Percentiles rank a stretch among this genome's conserved stretches.
Evolutionary conservation across 2,329 filamentous ascomycete genomes (phyloP).

Genomic region (Zalaria sp.): DNA sequence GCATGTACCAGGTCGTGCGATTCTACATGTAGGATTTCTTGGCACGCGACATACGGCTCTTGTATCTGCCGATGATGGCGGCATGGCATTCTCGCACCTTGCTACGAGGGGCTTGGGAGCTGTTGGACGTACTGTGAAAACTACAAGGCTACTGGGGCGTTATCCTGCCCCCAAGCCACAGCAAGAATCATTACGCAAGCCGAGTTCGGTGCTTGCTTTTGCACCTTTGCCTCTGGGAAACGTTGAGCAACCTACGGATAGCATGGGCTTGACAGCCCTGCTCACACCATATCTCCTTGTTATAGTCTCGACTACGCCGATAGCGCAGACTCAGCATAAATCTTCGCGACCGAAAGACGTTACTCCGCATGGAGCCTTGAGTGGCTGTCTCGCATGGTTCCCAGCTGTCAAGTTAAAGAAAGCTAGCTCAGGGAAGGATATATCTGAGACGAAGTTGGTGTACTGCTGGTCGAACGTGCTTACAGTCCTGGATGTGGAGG

Average conservation of each 20-base stretch:
- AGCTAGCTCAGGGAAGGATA: slow-evolving; percentile 41
- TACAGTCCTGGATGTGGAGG: slow-evolving; percentile 79
- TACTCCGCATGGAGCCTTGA: slow-evolving; percentile 78
- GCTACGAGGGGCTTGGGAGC: slow-evolving; percentile 82
- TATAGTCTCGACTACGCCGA: slow-evolving; percentile 90
- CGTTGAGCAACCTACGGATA: slow-evolving; percentile 74
- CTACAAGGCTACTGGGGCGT: slow-evolving; percentile 75
- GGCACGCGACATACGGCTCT: slow-evolving; percentile 87
- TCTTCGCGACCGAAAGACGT: slow-evolving; percentile 82
- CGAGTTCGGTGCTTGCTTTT: slow-evolving; percentile 89
- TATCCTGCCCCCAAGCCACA: slow-evolving; percentile 62
- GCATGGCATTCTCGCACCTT: slow-evolving; percentile 97
- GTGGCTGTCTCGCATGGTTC: slow-evolving; percentile 92
- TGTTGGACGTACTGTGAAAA: slow-evolving; percentile 74
- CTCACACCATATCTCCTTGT: slow-evolving; percentile 90
- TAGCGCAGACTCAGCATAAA: slow-evolving; percentile 95
- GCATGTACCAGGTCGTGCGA: slow-evolving; percentile 61
- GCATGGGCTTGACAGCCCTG: slow-evolving; percentile 83
- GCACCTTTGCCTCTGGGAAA: slow-evolving; percentile 87
- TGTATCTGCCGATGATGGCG: slow-evolving; percentile 84
- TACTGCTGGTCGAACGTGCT: slow-evolving; percentile 99
- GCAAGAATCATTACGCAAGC: slow-evolving; percentile 58
- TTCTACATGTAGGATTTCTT: slow-evolving; percentile 88
- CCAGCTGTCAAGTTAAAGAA: slow-evolving; percentile 85
- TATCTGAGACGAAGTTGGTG: slow-evolving; percentile 73